Evolutionary conservation across 306 rosid genomes (phyloP), one percentile per base, ranked within the genome.

Genomic region (Mucuna pruriens): DNA sequence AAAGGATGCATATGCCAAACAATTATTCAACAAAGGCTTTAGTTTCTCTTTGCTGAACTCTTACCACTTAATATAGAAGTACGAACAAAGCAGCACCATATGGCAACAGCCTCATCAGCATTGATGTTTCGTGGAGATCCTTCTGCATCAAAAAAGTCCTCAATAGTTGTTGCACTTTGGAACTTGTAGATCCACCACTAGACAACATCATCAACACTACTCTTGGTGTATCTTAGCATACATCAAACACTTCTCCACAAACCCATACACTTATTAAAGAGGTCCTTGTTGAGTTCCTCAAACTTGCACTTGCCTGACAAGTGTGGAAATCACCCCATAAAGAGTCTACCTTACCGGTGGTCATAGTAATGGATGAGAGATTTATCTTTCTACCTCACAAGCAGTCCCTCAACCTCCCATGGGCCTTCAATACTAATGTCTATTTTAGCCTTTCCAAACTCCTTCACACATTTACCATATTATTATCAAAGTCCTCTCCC

Each of bases 401-500:
- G 44, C 68, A 3, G 4, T 51, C 34, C n/a, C 58, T 78, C 58
- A 78, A 52, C 69, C 80, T 64, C 12, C 80, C 33, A 25, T 74
- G 8, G 9, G 69, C 49, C 7, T 64, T 5, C 29, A n/a, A n/a
- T 39, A 40, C 10, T 51, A n/a, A 81, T 26, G 13, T 81, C 80
- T 5, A 11, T 9, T n/a, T 39, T 74, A 13, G 52, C 3, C 70
- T 74, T 81, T 42, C 38, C 65, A 2, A 74, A 51, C 29, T 81
- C 63, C 3, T 11, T 2, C 1, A 40, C 85, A 20, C 65, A 74
- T 52, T 19, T 7, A 74, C 70, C 85, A 74, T 39, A 52, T 68
- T 42, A 5, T 54, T 54, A 36, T 65, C 75, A 8, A 77, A 65
- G 29, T 77, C 82, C 29, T 34, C 66, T 22, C 82, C 4, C 85